A percentile compares a stretch with the other conserved stretches of the same genome.
Conservation (phyloP, 2,329 filamentous ascomycete genomes). For the Fusarium drepaniforme region DNA sequence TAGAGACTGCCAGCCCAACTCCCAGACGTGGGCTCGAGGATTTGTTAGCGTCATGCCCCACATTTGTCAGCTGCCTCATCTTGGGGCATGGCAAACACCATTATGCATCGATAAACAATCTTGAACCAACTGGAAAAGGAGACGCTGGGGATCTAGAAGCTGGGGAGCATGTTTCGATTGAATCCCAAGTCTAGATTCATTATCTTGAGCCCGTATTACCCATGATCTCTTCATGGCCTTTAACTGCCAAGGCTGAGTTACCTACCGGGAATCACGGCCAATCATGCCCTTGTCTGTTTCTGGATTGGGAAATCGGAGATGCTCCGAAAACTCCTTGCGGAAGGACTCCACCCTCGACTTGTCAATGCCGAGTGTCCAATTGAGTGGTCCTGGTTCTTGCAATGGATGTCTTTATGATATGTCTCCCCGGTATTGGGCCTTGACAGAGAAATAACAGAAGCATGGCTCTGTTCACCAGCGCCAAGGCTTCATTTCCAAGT, state of each 20-base stretch:
- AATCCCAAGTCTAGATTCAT: not conserved
- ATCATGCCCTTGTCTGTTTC: constrained; percentile 20
- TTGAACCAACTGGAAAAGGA: not conserved
- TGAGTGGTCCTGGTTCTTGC: not conserved
- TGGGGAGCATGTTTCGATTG: rapidly evolving
- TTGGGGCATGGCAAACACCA: not conserved
- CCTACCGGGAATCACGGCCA: constrained; percentile 14
- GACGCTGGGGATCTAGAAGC: not conserved
- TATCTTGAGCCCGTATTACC: not conserved
- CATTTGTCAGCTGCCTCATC: not conserved
- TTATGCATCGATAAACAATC: not conserved
- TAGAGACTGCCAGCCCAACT: not conserved
- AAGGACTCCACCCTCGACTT: not conserved
- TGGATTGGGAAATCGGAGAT: constrained; percentile 38
- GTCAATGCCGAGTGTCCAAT: not conserved
- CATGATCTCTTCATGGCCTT: not conserved
- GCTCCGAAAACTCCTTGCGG: constrained; percentile 42
- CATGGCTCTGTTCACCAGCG: not conserved
- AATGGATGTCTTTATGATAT: too few relatives aligned
- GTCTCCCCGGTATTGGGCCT: too few relatives aligned
- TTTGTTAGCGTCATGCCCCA: not conserved
- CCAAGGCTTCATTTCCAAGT: not conserved
- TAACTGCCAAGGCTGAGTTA: not conserved
- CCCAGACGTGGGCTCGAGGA: not conserved
- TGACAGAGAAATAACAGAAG: too few relatives aligned